These are phyloP conservation scores for Fusarium bactridioides DNA, from an alignment of 2,329 filamentous ascomycete genomes.

Conservation along the genomic window DNA sequence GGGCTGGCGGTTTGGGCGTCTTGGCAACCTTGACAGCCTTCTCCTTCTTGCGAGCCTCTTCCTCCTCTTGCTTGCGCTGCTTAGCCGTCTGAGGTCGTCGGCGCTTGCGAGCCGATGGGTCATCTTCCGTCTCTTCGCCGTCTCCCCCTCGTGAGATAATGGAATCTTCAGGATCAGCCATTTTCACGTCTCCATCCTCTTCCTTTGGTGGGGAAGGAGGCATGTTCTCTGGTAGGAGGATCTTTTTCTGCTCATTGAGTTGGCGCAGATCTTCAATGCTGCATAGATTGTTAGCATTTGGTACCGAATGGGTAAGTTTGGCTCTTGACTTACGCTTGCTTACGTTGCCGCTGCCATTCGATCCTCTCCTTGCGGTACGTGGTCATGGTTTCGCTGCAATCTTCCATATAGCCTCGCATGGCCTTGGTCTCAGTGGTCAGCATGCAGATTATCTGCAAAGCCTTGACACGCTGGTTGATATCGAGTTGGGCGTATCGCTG, in stretches of 20 bases:
- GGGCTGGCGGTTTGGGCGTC: constrained; percentile 72
- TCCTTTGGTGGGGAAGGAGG: constrained; percentile 69
- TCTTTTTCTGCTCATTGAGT: constrained; percentile 77
- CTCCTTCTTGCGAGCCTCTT: constrained; percentile 67
- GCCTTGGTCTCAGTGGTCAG: constrained; percentile 86
- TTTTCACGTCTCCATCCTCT: constrained; percentile 66
- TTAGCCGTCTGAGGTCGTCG: constrained; percentile 69
- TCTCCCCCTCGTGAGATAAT: constrained; percentile 64
- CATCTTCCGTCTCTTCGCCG: constrained; percentile 77
- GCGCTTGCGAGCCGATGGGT: constrained; percentile 61
- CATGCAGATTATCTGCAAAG: constrained; percentile 85
- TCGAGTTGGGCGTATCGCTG: constrained; percentile 78
- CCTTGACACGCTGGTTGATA: constrained; percentile 81
- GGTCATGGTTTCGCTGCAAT: constrained; percentile 94
- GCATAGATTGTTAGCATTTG: constrained; percentile 1
- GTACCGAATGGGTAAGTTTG: background rate
- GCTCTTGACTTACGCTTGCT: constrained; percentile 62
- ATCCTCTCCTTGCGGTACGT: constrained; percentile 95
- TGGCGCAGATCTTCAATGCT: constrained; percentile 76
- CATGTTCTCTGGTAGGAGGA: constrained; percentile 75
- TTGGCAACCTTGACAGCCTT: constrained; percentile 71
- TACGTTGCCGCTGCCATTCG: constrained; percentile 82
- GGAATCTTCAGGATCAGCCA: constrained; percentile 71
- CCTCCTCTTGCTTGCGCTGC: constrained; percentile 79
- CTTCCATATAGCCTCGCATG: constrained; percentile 87